phyloP scores from a whole-genome alignment of 2,329 filamentous ascomycete species.

The Furcasterigmium furcatum region DNA sequence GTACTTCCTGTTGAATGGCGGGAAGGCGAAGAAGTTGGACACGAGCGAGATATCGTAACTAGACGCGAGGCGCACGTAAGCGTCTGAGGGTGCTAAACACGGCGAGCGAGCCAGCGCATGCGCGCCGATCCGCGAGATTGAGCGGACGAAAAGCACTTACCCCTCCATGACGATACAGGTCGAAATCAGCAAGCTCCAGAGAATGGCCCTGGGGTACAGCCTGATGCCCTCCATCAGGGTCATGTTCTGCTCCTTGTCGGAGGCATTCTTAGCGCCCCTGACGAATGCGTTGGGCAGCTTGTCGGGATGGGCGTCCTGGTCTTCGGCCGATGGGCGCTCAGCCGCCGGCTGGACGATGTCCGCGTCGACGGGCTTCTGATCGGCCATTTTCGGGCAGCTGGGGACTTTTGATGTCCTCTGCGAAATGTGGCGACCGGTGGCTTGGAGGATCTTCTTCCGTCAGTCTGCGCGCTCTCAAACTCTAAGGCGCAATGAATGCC shows the following conservation, averaged over 20 bases:
- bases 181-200: constrained; percentile 82
- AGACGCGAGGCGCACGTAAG: no score
- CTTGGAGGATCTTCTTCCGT: no score
- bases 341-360: constrained; percentile 6
- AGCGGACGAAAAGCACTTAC: background rate
- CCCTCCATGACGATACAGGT: constrained; percentile 91
- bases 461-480: no score
- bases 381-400: no score
- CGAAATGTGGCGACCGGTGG: no score
- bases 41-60: constrained; percentile 74
- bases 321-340: constrained; percentile 7
- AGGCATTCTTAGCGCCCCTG: constrained; percentile 44
- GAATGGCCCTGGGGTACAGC: constrained; percentile 83
- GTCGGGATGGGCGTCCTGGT: constrained; percentile 5
- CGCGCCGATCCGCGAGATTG: no score
- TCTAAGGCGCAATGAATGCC: no score
- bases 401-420: no score
- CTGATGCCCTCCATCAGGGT: constrained; percentile 71
- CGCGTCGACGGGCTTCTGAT: background rate
- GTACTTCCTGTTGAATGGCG: constrained; percentile 57
- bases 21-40: constrained; percentile 71
- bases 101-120: no score
- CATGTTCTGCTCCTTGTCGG: constrained; percentile 66
- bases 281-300: constrained; percentile 31
- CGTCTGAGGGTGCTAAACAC: background rate